Evolutionary conservation across 306 rosid species (phyloP).

Genomic region (Ochetophila trinervis): DNA sequence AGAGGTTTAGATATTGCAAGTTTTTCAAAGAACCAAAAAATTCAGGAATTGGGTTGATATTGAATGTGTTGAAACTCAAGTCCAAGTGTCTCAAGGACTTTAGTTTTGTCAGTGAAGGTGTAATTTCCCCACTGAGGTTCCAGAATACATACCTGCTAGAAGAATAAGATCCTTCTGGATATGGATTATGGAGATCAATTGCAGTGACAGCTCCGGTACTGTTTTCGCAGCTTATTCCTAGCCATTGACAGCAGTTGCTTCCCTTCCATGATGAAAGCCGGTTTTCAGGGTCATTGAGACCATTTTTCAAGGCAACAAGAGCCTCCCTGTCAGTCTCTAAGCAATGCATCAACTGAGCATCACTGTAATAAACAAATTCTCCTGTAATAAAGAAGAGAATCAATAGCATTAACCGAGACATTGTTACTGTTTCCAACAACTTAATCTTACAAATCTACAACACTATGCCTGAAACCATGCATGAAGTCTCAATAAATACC

Average conservation of each 20-base stretch:
- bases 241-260: slow-evolving; percentile 42
- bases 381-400: too few species aligned
- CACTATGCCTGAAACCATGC: too few species aligned
- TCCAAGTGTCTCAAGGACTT: slow-evolving; percentile 38
- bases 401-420: too few species aligned
- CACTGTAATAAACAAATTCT: too few species aligned
- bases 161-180: slow-evolving; percentile 7
- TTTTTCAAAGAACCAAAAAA: slow-evolving; percentile 35
- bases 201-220: slow-evolving; percentile 31
- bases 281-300: too few species aligned
- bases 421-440: neutral
- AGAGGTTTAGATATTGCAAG: slow-evolving; percentile 43
- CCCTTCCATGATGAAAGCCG: slow-evolving; percentile 37
- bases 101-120: slow-evolving; percentile 23
- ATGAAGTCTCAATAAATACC: too few species aligned
- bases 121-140: slow-evolving; percentile 34
- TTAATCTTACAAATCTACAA: slow-evolving; percentile 13
- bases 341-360: slow-evolving; percentile 19
- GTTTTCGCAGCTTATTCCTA: slow-evolving; percentile 34
- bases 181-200: slow-evolving; percentile 39
- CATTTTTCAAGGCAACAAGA: slow-evolving; percentile 33
- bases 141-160: slow-evolving; percentile 20
- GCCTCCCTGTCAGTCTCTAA: slow-evolving; percentile 32
- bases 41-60: slow-evolving; percentile 20
- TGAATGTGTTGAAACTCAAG: slow-evolving; percentile 43